Base-by-base conservation (phyloP, 2,329 filamentous ascomycete species). In the Beauveria pseudobassiana region DNA sequence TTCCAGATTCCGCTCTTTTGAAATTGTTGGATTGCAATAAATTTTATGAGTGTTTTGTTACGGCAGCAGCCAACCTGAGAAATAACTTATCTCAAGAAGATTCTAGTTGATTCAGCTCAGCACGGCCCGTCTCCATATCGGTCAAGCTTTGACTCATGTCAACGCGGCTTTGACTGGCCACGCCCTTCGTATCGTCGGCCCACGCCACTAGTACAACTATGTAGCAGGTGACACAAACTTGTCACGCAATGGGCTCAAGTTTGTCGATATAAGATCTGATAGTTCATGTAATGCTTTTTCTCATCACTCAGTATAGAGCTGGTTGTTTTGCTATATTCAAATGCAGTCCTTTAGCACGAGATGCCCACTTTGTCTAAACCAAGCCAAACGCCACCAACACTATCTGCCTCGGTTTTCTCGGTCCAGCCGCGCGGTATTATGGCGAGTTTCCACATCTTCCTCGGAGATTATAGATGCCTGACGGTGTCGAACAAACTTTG, bases 401-500 rank as follows among this genome's bases (percentile, higher is more conserved):
- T 42, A 24, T 24, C 26, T n/a, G 18, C 34, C 42, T 34, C 50
- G 59, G 30, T 46, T 8, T 22, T 49, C 24, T 30, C 12, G 45
- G 22, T 24, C 46, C 6, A 26, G 22, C 12, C 43, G 53, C 9
- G 50, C 14, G 12, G 40, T 20, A 38, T 46, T 12, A 20, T 26
- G n/a, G 22, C 38, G 49, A 18, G 48, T 34, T 28, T 53, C 55
- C 55, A 38, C 16, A 20, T 52, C 48, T 16, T 54, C 63, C n/a
- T 52, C 42, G 2, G 67, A 64, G 24, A 69, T 66, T 22, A 68
- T 56, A 5, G 67, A 72, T 24, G 64, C 63, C 12, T 68, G 64
- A 30, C 71, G 65, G 9, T 78, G 75, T 53, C 71, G 74, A 46
- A 83, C 76, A 66, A 81, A 85, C 68, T 82, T 83, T 34, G 81